Evolutionary conservation across 2,329 filamentous ascomycete genomes (phyloP), one percentile per base, ranked within the genome.

Genomic region (Hypoxylon sp.): DNA sequence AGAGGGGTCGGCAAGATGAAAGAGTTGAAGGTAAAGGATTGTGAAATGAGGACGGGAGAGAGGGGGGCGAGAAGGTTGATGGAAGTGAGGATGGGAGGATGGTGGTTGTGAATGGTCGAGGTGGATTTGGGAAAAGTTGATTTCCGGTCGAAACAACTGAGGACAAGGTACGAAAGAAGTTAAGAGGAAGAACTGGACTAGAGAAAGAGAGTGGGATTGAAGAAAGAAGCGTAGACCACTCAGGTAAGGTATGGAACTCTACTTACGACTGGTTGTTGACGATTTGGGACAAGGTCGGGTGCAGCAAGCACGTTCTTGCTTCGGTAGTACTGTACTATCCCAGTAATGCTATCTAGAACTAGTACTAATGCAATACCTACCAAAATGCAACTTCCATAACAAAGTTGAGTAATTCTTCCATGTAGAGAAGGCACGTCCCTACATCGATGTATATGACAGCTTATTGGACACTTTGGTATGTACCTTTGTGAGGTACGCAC

Each of bases 141-240:
- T 31, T 42, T 55, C 51, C 19, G 35, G 61, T 57, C 54, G 64
- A 59, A 74, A 72, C 75, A 75, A 76, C 75, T 78, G 64, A 72
- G 64, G 55, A 60, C 57, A 65, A 73, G 75, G 64, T 68, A 68
- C 65, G 67, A 70, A 70, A 70, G 68, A 73, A 68, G 54, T 60
- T 66, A 64, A 59, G 67, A 63, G 52, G 61, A 60, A 55, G 64
- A 65, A 54, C 62, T 68, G 67, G 63, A 68, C 72, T 60, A 70
- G 63, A 68, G 72, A 74, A 63, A 62, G 74, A 72, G 70, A 70
- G 62, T 61, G 62, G 67, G 64, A 70, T 69, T 69, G 33, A 59
- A 54, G 48, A 67, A 63, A 58, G 53, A 62, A 56, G 54, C 31
- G 47, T 51, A 62, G 59, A 44, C 54, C 24, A 63, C 58, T 57